Percentiles rank a stretch among this genome's conserved stretches.
These are phyloP conservation scores for Aphanomyces astaci DNA, from an alignment of 352 stramenopile species.

Conservation along the genomic window DNA sequence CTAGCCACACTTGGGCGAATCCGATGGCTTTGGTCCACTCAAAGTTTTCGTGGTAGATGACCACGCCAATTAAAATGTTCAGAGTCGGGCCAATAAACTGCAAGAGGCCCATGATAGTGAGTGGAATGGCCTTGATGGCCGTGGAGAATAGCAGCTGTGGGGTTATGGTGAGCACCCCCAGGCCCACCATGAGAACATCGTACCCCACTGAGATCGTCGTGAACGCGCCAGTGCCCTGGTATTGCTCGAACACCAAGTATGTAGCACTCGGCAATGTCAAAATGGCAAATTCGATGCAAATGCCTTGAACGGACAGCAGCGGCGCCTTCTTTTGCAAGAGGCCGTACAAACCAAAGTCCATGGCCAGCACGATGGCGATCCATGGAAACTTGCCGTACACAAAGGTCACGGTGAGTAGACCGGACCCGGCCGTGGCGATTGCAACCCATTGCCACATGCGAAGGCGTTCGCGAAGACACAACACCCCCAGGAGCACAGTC, in stretches of 20 bases:
- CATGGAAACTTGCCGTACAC: constrained; percentile 20
- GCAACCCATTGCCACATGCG: constrained; percentile 16
- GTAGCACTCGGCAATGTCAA: neutral
- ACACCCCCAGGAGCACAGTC: constrained; percentile 14
- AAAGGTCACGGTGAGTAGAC: constrained; percentile 17
- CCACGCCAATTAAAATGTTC: constrained; percentile 7
- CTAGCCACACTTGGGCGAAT: constrained; percentile 14
- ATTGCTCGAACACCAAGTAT: constrained; percentile 3
- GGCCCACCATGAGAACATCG: constrained; percentile 14
- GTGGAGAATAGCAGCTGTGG: constrained; percentile 12
- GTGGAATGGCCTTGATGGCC: constrained; percentile 14
- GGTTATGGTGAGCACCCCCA: constrained; percentile 3
- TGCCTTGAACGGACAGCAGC: neutral
- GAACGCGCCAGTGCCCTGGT: neutral
- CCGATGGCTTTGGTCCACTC: constrained; percentile 2
- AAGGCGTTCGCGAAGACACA: constrained; percentile 12
- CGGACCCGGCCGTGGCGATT: neutral
- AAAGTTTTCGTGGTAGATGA: constrained; percentile 21
- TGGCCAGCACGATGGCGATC: constrained; percentile 8
- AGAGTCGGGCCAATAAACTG: constrained; percentile 20
- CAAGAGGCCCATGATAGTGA: constrained; percentile 7
- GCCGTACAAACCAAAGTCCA: constrained; percentile 18
- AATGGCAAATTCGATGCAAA: constrained; percentile 1
- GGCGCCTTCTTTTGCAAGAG: constrained; percentile 22
- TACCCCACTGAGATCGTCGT: neutral